phyloP scores from a whole-genome alignment of 257 asterid genomes.

The Euphrasia confusa region DNA sequence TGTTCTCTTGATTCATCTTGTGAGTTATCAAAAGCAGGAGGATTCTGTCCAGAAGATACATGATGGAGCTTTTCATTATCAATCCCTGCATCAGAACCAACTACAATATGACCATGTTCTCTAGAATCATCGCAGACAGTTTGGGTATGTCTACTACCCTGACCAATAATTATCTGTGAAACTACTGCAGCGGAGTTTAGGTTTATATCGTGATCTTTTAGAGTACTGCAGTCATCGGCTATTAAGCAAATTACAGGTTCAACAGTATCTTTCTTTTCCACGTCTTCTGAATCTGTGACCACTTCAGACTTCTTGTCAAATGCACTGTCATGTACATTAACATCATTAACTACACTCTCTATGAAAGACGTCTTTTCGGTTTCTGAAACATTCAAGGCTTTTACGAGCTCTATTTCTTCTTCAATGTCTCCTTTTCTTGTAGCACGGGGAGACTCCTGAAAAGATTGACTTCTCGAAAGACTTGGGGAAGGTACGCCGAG shows the following conservation, averaged over 20 bases:
- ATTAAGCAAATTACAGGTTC: slow-evolving; percentile 28
- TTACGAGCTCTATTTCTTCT: slow-evolving; percentile 72
- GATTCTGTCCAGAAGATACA: slow-evolving; percentile 25
- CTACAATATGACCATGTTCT: slow-evolving; percentile 16
- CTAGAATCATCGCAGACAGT: slow-evolving; percentile 32
- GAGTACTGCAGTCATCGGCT: slow-evolving; percentile 25
- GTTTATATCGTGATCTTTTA: slow-evolving; percentile 24
- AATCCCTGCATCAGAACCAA: slow-evolving; percentile 25
- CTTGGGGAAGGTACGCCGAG: slow-evolving; percentile 94
- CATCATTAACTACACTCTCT: slow-evolving; percentile 31
- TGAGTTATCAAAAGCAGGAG: not conserved
- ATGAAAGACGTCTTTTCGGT: slow-evolving; percentile 32
- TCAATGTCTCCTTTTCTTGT: slow-evolving; percentile 75
- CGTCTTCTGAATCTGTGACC: slow-evolving; percentile 26
- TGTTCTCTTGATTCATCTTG: no score
- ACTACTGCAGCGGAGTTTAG: slow-evolving; percentile 32
- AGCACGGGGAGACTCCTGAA: slow-evolving; percentile 55
- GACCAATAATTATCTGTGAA: slow-evolving; percentile 34
- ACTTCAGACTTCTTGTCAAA: slow-evolving; percentile 30
- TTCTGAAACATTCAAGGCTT: slow-evolving; percentile 58
- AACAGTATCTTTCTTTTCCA: slow-evolving; percentile 23
- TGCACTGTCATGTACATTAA: slow-evolving; percentile 31
- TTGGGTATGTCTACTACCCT: slow-evolving; percentile 23
- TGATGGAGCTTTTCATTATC: slow-evolving; percentile 23
- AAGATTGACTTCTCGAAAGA: slow-evolving; percentile 77